Evolutionary conservation across 345 rosid species (phyloP).

Genomic region (Punica granatum): DNA sequence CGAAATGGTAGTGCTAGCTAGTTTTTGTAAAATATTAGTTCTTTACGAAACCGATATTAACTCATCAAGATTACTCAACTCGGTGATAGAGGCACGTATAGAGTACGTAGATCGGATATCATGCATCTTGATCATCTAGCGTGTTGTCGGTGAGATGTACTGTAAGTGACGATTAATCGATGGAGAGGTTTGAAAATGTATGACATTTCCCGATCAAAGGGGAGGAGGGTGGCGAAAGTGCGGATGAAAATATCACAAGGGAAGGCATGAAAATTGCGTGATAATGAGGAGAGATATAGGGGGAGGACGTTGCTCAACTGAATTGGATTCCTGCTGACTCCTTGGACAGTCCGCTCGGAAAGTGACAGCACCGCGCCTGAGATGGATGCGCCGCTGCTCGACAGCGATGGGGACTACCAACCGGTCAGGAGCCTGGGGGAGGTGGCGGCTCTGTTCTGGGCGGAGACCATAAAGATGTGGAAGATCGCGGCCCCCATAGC

Average conservation of each 20-base stretch:
- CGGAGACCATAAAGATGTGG: slow-evolving; percentile 55
- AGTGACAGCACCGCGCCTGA: too few species aligned
- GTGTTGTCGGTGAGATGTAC: too few species aligned
- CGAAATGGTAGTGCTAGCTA: too few species aligned
- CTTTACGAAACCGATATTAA: too few species aligned
- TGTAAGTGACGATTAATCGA: too few species aligned
- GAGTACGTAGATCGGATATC: too few species aligned
- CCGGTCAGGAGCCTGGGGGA: slow-evolving; percentile 37
- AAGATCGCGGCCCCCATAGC: slow-evolving; percentile 51
- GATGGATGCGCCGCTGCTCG: slow-evolving; percentile 54
- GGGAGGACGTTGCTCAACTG: background rate
- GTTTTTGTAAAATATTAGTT: too few species aligned
- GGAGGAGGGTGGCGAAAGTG: background rate
- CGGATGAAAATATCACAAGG: background rate
- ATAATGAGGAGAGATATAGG: background rate
- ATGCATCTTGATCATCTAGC: too few species aligned
- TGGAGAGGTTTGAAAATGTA: too few species aligned
- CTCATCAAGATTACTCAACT: too few species aligned
- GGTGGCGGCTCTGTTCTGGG: slow-evolving; percentile 28
- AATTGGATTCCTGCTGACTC: background rate
- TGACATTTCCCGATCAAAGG: background rate
- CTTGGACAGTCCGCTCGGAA: too few species aligned
- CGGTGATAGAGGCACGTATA: too few species aligned
- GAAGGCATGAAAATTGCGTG: background rate
- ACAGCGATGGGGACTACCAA: slow-evolving; percentile 29